Evolutionary conservation across 2,329 filamentous ascomycete genomes (phyloP).

Genomic region (Juglanconis oblonga): DNA sequence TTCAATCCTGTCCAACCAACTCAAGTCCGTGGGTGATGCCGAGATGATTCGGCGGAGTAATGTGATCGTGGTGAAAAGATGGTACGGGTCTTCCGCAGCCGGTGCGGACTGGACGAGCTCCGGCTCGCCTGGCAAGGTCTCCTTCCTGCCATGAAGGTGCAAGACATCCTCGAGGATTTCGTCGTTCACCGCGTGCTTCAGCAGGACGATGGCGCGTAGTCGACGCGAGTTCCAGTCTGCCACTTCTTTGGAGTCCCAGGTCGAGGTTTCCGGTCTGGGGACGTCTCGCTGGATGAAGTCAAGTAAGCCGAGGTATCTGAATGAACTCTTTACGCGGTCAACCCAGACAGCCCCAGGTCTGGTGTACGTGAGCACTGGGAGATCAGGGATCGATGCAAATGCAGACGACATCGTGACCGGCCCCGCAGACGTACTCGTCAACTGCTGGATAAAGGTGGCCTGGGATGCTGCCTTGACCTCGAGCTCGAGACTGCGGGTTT

Average conservation of each 20-base stretch:
- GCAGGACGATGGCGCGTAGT: conserved; percentile 6
- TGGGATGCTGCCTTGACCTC: not conserved
- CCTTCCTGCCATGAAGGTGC: conserved; percentile 4
- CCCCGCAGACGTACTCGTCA: not conserved
- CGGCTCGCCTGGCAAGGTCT: not conserved
- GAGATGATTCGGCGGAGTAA: conserved; percentile 7
- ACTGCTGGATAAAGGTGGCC: not conserved
- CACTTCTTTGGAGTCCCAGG: not conserved
- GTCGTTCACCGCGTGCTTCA: conserved; percentile 16
- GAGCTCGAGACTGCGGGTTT: not conserved
- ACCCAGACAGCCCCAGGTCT: conserved; percentile 9
- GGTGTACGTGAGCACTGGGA: conserved; percentile 9
- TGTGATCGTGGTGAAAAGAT: conserved; percentile 12
- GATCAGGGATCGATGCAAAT: conserved; percentile 3
- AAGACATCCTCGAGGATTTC: conserved; percentile 16
- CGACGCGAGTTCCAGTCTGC: not conserved
- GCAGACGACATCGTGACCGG: not conserved
- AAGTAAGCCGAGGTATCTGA: conserved; percentile 14
- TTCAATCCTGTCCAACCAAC: conserved; percentile 14
- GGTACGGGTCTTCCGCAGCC: conserved; percentile 1
- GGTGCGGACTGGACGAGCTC: not conserved
- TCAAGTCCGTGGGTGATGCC: not conserved
- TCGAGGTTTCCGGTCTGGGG: not conserved
- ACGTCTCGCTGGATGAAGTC: conserved; percentile 14
- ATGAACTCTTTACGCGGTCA: conserved; percentile 10